Percentiles rank a stretch among this genome's conserved stretches.
These are phyloP conservation scores for Artemisia tridentata DNA, from an alignment of 129 eudicot genomes.

Conservation along the genomic window DNA sequence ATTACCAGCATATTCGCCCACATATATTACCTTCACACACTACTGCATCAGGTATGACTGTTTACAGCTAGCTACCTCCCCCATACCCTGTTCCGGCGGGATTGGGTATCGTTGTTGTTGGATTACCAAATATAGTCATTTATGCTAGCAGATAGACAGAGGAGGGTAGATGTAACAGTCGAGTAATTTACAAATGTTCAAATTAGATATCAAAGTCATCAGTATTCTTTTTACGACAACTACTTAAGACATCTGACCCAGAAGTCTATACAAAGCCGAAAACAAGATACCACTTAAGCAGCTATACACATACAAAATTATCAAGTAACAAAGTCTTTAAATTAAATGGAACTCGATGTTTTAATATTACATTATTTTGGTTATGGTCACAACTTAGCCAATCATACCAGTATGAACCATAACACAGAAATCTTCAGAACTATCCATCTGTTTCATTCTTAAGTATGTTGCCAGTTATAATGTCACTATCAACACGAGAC, in stretches of 20 bases:
- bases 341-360: neutral
- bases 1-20: no score
- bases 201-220: no score
- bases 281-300: slow-evolving; percentile 1
- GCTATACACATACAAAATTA: neutral
- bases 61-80: no score
- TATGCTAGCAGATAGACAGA: neutral
- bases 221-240: neutral
- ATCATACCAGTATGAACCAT: slow-evolving; percentile 1
- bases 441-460: neutral
- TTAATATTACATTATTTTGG: neutral
- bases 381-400: slow-evolving; percentile 12
- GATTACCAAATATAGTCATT: no score
- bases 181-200: no score
- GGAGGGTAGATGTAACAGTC: no score
- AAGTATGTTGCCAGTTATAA: neutral
- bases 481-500: slow-evolving; percentile 13
- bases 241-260: neutral
- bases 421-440: neutral
- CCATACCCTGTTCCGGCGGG: no score
- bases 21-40: no score
- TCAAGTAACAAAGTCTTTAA: neutral
- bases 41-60: no score
- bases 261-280: slow-evolving; percentile 1
- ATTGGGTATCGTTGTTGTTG: no score